These are phyloP conservation scores for Remersonia thermophila DNA, from an alignment of 2,329 filamentous ascomycete species.

Conservation along the genomic window DNA sequence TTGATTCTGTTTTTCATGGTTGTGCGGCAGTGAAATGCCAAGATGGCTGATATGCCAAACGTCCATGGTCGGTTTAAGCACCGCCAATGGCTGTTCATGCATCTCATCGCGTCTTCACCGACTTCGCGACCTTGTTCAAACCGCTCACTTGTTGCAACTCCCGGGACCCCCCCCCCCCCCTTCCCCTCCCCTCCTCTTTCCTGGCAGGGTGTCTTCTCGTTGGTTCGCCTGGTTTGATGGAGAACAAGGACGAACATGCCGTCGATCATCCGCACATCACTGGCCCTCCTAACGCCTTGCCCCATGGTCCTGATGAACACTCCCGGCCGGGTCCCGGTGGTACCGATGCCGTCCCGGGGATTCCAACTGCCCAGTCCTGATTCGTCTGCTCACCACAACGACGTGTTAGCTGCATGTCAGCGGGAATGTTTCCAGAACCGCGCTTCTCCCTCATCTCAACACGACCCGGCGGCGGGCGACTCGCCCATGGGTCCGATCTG, in stretches of 20 bases:
- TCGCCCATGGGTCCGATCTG: constrained; percentile 13
- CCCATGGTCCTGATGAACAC: constrained; percentile 10
- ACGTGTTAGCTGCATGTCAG: constrained; percentile 2
- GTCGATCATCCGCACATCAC: background rate
- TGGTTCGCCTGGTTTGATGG: no score
- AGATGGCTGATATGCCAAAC: no score
- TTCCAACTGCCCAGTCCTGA: constrained; percentile 18
- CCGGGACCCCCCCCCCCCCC: constrained; percentile 4
- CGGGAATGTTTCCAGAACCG: constrained; percentile 12
- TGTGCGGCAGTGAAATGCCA: no score
- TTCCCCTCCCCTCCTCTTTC: constrained; percentile 5
- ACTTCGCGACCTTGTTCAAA: constrained; percentile 25
- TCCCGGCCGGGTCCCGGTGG: background rate
- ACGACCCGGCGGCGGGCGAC: constrained; percentile 11
- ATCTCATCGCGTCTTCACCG: constrained; percentile 33
- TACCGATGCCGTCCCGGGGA: constrained; percentile 14
- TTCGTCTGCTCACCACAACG: constrained; percentile 13
- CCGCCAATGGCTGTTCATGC: constrained; percentile 37
- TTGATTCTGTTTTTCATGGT: no score
- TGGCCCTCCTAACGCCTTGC: background rate
- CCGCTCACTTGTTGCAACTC: constrained; percentile 18
- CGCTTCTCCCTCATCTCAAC: constrained; percentile 1
- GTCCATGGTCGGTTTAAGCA: no score
- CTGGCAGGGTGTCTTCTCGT: no score
- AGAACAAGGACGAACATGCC: constrained; percentile 4